Evolutionary conservation across 495 filamentous ascomycete genomes (phyloP), one percentile per base, ranked within the genome.

Genomic region (Xylaria scruposa): DNA sequence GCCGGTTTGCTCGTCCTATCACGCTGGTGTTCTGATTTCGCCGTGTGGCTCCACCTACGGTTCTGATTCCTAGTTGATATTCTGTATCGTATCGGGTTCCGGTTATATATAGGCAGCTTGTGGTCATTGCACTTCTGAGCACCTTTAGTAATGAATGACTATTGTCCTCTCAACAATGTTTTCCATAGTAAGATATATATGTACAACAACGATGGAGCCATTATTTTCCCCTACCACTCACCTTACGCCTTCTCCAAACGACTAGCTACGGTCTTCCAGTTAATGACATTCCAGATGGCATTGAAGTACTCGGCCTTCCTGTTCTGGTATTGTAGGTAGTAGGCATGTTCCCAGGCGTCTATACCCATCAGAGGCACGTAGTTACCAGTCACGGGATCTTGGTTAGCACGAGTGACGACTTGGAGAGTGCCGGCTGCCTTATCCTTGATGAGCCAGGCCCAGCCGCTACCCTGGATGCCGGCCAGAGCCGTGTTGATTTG

Each of bases 361-460:
- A 97, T 92, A 51, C 94, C 94, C 56, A 97, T 83, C 26, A 97
- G 83, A 42, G 94, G 94, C 70, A 88, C 81, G 81, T 88, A 91
- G 75, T 90, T 89, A 42, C 93, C 94, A 38, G 93, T 86, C 24
- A 97, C 93, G 64, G 93, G 91, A 81, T 97, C 94, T 83, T 97
- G 94, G 86, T 97, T 95, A 80, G 84, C 80, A 46, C 80, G 93
- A 62, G 94, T 94, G 83, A 92, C 90, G 78, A 98, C 90, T 70
- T 85, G 83, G 42, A 98, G 85, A 72, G 83, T 88, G 49, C 92
- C 93, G 56, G 91, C 94, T 82, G 92, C 87, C 80, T 89, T 92
- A 85, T 98, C 95, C 88, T 96, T 93, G 75, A 97, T 96, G 70
- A 98, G 83, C 95, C 95, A 98, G 65, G 92, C 92, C 95, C 95